Evolutionary conservation across 2,329 filamentous ascomycete genomes (phyloP).

Genomic region (Ophiocordyceps camponoti-leonardi): DNA sequence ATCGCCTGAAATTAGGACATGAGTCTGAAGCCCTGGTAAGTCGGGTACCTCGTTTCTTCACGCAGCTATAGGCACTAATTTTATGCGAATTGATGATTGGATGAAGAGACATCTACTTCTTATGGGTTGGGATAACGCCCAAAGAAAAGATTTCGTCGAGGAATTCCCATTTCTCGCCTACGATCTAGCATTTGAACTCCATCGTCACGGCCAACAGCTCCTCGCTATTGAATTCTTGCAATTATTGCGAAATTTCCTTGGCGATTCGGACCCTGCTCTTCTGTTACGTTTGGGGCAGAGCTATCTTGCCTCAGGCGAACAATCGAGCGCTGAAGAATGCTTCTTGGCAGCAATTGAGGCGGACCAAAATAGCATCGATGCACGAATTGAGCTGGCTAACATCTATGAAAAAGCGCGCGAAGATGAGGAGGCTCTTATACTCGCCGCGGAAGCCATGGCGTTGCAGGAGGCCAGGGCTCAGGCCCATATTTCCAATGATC

Average conservation of each 20-base stretch:
- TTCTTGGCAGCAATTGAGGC: conserved; percentile 59
- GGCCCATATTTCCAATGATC: conserved; percentile 9
- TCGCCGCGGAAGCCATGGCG: conserved; percentile 58
- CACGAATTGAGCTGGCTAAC: conserved; percentile 63
- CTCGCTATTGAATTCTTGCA: conserved; percentile 38
- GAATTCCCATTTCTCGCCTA: conserved; percentile 68
- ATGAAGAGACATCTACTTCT: conserved; percentile 47
- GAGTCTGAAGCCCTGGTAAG: conserved; percentile 56
- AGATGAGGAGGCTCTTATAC: conserved; percentile 59
- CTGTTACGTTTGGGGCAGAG: conserved; percentile 47
- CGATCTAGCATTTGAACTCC: conserved; percentile 37
- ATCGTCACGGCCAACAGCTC: conserved; percentile 9
- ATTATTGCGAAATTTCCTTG: conserved; percentile 29
- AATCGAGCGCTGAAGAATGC: conserved; percentile 56
- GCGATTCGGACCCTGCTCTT: conserved; percentile 31
- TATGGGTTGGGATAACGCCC: conserved; percentile 46
- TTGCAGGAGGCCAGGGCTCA: conserved; percentile 38
- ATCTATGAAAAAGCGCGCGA: conserved; percentile 64
- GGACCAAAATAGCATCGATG: conserved; percentile 56
- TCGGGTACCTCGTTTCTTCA: conserved; percentile 8
- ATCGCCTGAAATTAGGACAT: conserved; percentile 55
- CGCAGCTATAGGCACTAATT: not conserved
- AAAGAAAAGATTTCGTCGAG: conserved; percentile 28
- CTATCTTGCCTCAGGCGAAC: conserved; percentile 45
- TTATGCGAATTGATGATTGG: not conserved